These are phyloP conservation scores for Colletotrichum tofieldiae DNA, from an alignment of 2,329 filamentous ascomycete genomes.

Conservation along the genomic window DNA sequence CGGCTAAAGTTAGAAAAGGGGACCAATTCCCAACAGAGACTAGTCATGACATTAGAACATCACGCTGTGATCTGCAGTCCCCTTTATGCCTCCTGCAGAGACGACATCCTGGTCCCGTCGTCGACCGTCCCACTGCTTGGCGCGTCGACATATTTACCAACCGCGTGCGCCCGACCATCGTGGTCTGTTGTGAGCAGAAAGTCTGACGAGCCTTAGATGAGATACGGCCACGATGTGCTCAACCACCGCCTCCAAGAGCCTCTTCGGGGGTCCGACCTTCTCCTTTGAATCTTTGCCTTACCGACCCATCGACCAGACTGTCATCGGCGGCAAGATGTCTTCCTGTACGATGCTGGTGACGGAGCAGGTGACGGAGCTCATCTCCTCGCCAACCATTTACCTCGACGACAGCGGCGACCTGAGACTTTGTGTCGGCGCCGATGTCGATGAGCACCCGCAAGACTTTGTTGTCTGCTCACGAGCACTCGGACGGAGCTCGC, in stretches of 20 bases:
- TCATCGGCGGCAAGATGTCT: conserved; percentile 16
- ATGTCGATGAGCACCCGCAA: conserved; percentile 27
- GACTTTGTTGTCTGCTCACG: conserved; percentile 47
- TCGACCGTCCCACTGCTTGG: neutral
- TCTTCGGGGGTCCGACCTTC: conserved; percentile 14
- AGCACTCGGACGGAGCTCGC: conserved; percentile 46
- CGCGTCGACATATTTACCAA: conserved; percentile 19
- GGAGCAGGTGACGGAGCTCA: conserved; percentile 26
- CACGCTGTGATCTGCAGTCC: conserved; percentile 37
- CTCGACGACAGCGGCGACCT: conserved; percentile 32
- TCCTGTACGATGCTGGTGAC: conserved; percentile 28
- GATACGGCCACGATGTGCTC: conserved; percentile 13
- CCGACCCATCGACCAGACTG: neutral
- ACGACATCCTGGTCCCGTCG: conserved; percentile 27
- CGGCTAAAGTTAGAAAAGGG: conserved; percentile 37
- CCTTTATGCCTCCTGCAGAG: conserved; percentile 34
- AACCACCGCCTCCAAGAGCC: conserved; percentile 7
- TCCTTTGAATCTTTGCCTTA: conserved; percentile 7
- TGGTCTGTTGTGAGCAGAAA: conserved; percentile 19
- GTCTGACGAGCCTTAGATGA: conserved; percentile 31
- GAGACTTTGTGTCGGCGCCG: conserved; percentile 26
- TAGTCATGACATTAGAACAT: conserved; percentile 40
- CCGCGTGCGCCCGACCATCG: neutral
- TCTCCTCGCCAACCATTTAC: conserved; percentile 32
- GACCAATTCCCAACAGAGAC: conserved; percentile 25